These are phyloP conservation scores for Botrytis galanthina DNA, from an alignment of 2,329 filamentous ascomycete species.

Conservation along the genomic window DNA sequence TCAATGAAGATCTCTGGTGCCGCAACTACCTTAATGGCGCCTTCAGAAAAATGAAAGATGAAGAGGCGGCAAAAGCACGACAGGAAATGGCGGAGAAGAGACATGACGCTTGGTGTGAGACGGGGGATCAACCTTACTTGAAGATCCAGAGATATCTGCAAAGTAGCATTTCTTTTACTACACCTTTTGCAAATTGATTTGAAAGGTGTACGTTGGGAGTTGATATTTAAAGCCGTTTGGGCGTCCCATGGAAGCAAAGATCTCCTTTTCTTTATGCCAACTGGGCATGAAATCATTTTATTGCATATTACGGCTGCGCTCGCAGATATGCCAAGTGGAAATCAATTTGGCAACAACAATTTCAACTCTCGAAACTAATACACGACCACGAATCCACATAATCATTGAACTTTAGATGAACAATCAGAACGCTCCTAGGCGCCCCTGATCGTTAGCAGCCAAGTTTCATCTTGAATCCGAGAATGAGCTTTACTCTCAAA, in stretches of 20 bases:
- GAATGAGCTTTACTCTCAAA: neutral
- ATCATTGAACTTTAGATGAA: neutral
- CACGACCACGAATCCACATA: neutral
- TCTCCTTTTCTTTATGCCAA: neutral
- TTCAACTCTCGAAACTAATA: neutral
- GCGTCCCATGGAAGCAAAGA: neutral
- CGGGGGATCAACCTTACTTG: neutral
- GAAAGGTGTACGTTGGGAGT: neutral
- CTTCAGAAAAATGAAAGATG: neutral
- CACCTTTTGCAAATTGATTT: neutral
- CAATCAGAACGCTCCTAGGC: neutral
- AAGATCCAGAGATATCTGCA: neutral
- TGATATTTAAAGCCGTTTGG: neutral
- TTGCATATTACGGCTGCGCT: neutral
- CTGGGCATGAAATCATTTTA: neutral
- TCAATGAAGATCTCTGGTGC: constrained; percentile 1
- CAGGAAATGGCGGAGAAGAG: constrained; percentile 3
- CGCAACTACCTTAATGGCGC: no score
- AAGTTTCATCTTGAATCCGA: neutral
- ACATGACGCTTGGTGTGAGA: neutral
- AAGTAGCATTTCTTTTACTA: neutral
- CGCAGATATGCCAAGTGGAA: neutral
- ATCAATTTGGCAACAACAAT: neutral
- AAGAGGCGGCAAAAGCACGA: neutral
- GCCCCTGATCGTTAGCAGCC: neutral